These are phyloP conservation scores for Chloranthus sessilifolius DNA, from an alignment of 164 flowering plant genomes.

Conservation along the genomic window DNA sequence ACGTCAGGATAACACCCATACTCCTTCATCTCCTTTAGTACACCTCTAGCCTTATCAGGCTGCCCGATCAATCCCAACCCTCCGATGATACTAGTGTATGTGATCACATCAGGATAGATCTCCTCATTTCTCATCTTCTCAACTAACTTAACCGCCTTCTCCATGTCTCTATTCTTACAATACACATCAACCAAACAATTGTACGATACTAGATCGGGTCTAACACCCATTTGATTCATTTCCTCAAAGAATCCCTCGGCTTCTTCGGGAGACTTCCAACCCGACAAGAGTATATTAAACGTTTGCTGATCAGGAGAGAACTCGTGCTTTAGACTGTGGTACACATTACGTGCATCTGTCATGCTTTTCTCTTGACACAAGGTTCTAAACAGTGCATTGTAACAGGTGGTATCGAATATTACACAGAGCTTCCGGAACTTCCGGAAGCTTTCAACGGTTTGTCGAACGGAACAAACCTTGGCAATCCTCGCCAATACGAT, in stretches of 20 bases:
- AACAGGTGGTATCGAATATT: conserved; percentile 47
- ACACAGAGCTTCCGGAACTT: conserved; percentile 47
- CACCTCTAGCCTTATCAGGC: conserved; percentile 77
- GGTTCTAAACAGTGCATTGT: conserved; percentile 73
- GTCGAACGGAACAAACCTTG: conserved; percentile 69
- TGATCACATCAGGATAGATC: conserved; percentile 60
- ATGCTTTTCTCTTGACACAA: conserved; percentile 91
- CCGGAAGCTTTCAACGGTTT: conserved; percentile 65
- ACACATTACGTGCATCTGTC: conserved; percentile 82
- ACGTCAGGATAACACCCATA: conserved; percentile 82
- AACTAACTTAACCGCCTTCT: conserved; percentile 53
- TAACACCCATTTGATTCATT: conserved; percentile 63
- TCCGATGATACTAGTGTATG: conserved; percentile 73
- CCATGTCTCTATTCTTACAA: conserved; percentile 65
- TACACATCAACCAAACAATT: conserved; percentile 83
- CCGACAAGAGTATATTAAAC: conserved; percentile 79
- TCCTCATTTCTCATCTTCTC: conserved; percentile 55
- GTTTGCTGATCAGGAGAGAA: conserved; percentile 66
- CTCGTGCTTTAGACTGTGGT: conserved; percentile 59
- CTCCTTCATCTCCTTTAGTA: conserved; percentile 84
- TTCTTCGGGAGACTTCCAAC: conserved; percentile 77
- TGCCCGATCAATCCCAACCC: conserved; percentile 87
- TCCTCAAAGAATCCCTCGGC: conserved; percentile 74
- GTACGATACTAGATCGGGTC: conserved; percentile 78
- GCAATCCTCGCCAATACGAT: conserved; percentile 73